A percentile compares a stretch with the other conserved stretches of the same genome.
These are phyloP conservation scores for Apiospora kogelbergensis DNA, from an alignment of 2,329 filamentous ascomycete genomes.

Conservation along the genomic window DNA sequence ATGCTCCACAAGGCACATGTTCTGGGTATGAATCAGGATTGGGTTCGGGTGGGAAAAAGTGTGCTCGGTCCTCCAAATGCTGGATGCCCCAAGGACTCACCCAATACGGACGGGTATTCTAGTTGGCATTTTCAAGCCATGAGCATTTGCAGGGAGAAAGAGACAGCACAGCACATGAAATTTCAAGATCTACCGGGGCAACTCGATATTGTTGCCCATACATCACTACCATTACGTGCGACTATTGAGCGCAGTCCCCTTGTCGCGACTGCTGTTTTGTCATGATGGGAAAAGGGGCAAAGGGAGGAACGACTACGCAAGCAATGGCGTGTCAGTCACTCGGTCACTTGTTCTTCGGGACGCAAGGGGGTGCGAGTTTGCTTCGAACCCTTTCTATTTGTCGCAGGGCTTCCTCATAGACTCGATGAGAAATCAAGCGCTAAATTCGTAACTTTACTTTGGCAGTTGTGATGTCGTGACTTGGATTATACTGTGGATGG, in stretches of 20 bases:
- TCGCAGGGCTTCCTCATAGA: not conserved
- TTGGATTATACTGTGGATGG: not conserved
- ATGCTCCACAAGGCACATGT: not conserved
- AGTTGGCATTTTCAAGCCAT: not conserved
- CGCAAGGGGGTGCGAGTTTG: not conserved
- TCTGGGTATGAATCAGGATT: not conserved
- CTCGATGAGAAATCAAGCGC: not conserved
- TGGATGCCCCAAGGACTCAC: not conserved
- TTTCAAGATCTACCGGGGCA: not conserved
- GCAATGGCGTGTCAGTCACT: not conserved
- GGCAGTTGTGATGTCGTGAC: not conserved
- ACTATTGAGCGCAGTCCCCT: not conserved
- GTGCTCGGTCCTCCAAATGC: not conserved
- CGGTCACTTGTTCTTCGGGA: not conserved
- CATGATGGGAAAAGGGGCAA: not conserved
- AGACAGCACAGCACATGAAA: not conserved
- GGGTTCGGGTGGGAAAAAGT: not conserved
- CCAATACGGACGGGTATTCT: not conserved
- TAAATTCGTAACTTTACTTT: not conserved
- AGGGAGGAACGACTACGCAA: not conserved
- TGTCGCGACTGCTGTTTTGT: not conserved
- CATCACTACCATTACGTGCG: not conserved
- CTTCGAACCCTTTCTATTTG: not conserved
- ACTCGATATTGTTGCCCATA: not conserved
- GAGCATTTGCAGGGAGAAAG: not conserved